phyloP scores from a whole-genome alignment of 257 asterid species.

The Capsicum baccatum region DNA sequence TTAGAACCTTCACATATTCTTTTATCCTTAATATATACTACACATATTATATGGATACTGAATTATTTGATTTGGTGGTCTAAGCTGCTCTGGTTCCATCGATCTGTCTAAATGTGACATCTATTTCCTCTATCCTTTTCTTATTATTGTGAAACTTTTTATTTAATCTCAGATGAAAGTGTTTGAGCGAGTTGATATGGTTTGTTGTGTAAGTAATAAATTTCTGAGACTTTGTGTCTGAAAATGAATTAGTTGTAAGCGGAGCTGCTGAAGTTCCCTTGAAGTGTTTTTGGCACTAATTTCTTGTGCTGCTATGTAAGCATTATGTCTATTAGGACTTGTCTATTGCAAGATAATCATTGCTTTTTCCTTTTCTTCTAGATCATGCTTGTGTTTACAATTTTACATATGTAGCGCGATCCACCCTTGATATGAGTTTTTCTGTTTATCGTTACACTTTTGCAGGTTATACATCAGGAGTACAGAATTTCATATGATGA shows the following conservation, averaged over 20 bases:
- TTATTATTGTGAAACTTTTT: neutral
- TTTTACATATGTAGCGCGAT: neutral
- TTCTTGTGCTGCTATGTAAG: neutral
- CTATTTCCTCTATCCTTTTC: neutral
- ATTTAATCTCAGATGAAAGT: neutral
- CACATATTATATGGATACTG: neutral
- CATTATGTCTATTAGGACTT: neutral
- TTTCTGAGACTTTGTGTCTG: neutral
- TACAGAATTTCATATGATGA: slow-evolving; percentile 93
- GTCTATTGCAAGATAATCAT: neutral
- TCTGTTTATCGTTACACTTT: slow-evolving; percentile 17
- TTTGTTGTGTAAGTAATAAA: neutral
- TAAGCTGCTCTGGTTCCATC: neutral
- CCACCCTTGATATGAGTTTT: neutral
- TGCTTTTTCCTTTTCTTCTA: neutral
- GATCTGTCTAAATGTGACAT: neutral
- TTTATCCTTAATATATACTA: neutral
- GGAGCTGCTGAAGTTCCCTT: neutral
- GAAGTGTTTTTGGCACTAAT: neutral
- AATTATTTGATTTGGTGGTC: slow-evolving; percentile 19
- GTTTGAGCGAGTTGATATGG: slow-evolving; percentile 8
- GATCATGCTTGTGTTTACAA: neutral
- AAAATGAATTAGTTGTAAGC: neutral
- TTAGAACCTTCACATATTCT: neutral
- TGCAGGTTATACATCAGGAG: slow-evolving; percentile 96